Conservation (phyloP, 345 rosid species). For the Ailanthus altissimus region DNA sequence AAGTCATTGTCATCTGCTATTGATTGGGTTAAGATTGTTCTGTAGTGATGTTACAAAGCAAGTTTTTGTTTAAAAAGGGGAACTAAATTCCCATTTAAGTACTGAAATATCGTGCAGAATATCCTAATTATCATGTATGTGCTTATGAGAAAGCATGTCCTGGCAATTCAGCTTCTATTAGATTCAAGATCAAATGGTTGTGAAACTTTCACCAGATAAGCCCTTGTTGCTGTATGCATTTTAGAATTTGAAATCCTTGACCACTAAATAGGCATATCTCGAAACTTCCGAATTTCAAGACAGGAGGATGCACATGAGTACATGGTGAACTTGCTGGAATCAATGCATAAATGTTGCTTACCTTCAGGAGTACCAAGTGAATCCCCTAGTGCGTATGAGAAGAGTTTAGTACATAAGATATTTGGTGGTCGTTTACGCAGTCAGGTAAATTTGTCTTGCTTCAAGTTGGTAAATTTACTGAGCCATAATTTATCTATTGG, state of each 20-base stretch:
- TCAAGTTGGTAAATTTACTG: background rate
- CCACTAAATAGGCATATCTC: constrained; percentile 74
- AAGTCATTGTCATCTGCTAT: too few species aligned
- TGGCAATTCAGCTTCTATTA: background rate
- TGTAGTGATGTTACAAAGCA: too few species aligned
- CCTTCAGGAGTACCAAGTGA: constrained; percentile 92
- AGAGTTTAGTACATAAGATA: constrained; percentile 91
- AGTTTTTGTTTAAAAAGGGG: too few species aligned
- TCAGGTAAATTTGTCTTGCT: constrained; percentile 54
- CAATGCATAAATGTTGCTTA: constrained; percentile 95
- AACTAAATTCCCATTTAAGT: background rate
- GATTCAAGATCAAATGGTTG: background rate
- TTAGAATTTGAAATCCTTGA: constrained; percentile 39
- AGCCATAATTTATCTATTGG: background rate
- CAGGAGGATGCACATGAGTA: constrained; percentile 99
- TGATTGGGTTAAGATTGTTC: too few species aligned
- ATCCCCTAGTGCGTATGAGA: constrained; percentile 87
- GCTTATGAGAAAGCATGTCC: background rate
- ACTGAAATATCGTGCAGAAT: background rate
- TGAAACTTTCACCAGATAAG: background rate
- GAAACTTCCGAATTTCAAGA: constrained; percentile 72
- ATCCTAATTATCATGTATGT: background rate
- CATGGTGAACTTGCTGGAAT: constrained; percentile 93
- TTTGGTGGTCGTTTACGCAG: constrained; percentile 94
- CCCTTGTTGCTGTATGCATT: constrained; percentile 2